Percentiles rank a stretch among this genome's conserved stretches.
Conservation (phyloP, 495 filamentous ascomycete species). For the Daldinia vernicosa region DNA sequence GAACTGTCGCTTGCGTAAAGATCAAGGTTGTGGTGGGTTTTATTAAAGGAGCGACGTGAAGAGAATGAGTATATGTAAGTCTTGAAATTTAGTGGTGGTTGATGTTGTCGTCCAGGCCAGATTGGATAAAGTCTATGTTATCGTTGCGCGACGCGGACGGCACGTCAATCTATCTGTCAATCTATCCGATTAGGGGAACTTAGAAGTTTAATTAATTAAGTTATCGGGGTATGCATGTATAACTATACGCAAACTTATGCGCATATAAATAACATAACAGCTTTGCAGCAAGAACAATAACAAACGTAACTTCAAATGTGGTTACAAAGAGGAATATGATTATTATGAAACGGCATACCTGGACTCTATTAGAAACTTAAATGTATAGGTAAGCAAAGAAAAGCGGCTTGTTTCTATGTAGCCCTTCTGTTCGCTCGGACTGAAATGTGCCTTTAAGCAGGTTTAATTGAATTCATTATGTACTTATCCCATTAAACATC, state of each 20-base stretch:
- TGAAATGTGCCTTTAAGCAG: too few species aligned
- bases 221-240: not conserved
- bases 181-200: not conserved
- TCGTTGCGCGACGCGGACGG: not conserved
- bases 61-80: not conserved
- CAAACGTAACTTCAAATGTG: too few species aligned
- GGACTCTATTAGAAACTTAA: too few species aligned
- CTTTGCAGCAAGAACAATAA: too few species aligned
- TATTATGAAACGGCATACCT: too few species aligned
- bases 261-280: not conserved
- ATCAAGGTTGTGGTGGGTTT: not conserved
- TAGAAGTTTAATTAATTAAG: not conserved
- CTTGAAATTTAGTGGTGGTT: not conserved
- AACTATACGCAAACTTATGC: not conserved
- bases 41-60: constrained; percentile 30
- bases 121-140: constrained; percentile 1
- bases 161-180: not conserved
- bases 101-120: not conserved
- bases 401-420: too few species aligned
- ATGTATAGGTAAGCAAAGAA: too few species aligned
- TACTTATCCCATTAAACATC: too few species aligned
- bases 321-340: too few species aligned
- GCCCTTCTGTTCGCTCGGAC: too few species aligned
- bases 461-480: too few species aligned
- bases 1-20: not conserved